phyloP scores from a whole-genome alignment of 2,329 filamentous ascomycete genomes.

The Coleophoma eucalyptorum region DNA sequence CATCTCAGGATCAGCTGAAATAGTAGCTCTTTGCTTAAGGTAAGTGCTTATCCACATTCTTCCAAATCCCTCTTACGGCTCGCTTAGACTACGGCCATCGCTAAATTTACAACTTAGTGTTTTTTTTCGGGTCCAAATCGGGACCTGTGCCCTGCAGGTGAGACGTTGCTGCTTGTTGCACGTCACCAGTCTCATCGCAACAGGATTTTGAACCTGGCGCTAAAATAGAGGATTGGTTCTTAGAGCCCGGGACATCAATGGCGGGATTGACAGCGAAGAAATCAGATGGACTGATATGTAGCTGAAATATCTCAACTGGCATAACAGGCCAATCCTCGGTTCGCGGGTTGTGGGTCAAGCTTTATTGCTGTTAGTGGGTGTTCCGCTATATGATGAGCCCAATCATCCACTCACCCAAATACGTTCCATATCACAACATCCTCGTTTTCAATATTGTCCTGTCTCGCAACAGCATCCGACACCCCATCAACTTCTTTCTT shows the following conservation, averaged over 20 bases:
- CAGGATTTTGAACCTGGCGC: conserved; percentile 8
- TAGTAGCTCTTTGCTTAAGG: neutral
- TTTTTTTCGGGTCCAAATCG: conserved; percentile 13
- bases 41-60: neutral
- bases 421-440: conserved; percentile 91
- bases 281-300: conserved; percentile 59
- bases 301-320: conserved; percentile 75
- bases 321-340: conserved; percentile 90
- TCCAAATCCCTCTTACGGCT: neutral
- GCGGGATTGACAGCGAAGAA: conserved; percentile 55
- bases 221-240: conserved; percentile 26
- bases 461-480: conserved; percentile 71
- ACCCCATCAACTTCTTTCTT: conserved; percentile 20
- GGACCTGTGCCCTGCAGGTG: conserved; percentile 18
- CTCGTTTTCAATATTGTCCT: conserved; percentile 85
- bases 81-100: neutral
- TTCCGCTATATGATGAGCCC: too few relatives aligned
- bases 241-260: conserved; percentile 64
- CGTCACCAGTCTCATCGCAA: conserved; percentile 13
- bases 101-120: conserved; percentile 12
- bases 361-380: neutral
- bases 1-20: neutral
- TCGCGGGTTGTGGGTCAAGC: conserved; percentile 64
- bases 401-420: conserved; percentile 50
- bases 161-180: conserved; percentile 10